Evolutionary conservation across 2,329 filamentous ascomycete genomes (phyloP), one percentile per base, ranked within the genome.

Genomic region (Claviceps sp.): DNA sequence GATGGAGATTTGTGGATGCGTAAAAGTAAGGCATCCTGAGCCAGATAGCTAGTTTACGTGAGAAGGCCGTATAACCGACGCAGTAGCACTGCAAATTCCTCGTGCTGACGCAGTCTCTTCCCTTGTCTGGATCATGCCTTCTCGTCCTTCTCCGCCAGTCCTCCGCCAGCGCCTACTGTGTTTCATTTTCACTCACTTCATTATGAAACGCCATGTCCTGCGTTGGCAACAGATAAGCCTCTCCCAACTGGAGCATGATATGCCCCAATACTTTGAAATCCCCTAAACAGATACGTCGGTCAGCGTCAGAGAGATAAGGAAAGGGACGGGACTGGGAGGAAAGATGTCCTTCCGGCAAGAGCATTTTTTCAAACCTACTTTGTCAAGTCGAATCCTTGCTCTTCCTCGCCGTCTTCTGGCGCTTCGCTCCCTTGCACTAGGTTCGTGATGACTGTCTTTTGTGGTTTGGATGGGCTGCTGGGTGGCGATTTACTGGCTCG

Each of bases 181-280:
- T 14, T 45, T 38, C 3, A 14, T 45, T 24, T 8, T 8, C 40
- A 7, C 20, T 8, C 34, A 34, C 48, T 37, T 47, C 47, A 22
- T 61, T 50, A 64, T 37, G 56, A 62, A 34, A 62, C 68, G 14
- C 66, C 64, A 48, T 69, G 67, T 53, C 72, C 61, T 5, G 71
- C 67, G 30, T 64, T 69, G 20, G 68, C 66, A 51, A 75, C 68
- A 34, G 72, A 64, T 42, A 73, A 62, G 3, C 73, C 73, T 44
- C 69, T 66, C n/a, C 71, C 67, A 9, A 75, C 71, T 1, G 74
- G 74, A 41, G 78, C 76, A 57, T 84, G 80, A 55, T 79, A 84
- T 1, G 78, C 74, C 34, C 78, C 77, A 50, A 84, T 84, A 56
- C 76, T 82, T 62, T 83, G 80, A 58, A 84, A 84, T 0, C 81